Evolutionary conservation across 768 basidiomycete genomes (phyloP).

Genomic region (Suillus plorans): DNA sequence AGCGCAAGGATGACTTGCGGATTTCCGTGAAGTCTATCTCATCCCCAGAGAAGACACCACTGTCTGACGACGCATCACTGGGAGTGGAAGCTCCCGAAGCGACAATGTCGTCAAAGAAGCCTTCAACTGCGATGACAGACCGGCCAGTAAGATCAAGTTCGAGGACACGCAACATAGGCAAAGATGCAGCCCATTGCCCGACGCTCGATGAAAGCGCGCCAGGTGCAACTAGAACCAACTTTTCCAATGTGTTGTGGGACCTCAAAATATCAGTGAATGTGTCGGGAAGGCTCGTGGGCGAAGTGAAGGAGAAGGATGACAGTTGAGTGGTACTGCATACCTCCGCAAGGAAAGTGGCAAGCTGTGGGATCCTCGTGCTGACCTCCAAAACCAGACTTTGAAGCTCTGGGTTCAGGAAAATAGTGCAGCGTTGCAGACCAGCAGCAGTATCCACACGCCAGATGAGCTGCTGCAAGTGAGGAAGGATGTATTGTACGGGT

Average conservation of each 20-base stretch:
- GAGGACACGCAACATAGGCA: constrained; percentile 60
- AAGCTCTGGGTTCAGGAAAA: constrained; percentile 68
- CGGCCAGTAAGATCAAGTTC: constrained; percentile 73
- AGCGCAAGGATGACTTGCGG: constrained; percentile 64
- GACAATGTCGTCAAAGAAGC: constrained; percentile 72
- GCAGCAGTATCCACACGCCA: constrained; percentile 72
- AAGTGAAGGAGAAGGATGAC: constrained; percentile 66
- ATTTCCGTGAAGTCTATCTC: constrained; percentile 77
- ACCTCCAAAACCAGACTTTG: constrained; percentile 63
- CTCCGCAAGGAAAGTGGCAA: constrained; percentile 62
- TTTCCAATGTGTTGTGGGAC: constrained; percentile 59
- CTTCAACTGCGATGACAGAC: constrained; percentile 68
- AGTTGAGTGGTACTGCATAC: constrained; percentile 64
- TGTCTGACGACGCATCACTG: constrained; percentile 69
- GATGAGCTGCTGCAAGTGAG: constrained; percentile 63
- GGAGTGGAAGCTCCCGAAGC: constrained; percentile 73
- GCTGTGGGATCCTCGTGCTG: constrained; percentile 53
- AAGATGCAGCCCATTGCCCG: constrained; percentile 71
- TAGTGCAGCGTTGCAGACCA: constrained; percentile 60
- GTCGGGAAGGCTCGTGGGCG: constrained; percentile 69
- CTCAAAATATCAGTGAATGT: constrained; percentile 65
- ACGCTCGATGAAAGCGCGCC: constrained; percentile 69
- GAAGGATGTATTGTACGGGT: constrained; percentile 64
- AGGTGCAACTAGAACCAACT: constrained; percentile 65
- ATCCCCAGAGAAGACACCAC: constrained; percentile 75